phyloP scores from a whole-genome alignment of 305 asterid species.

The Coffea humblotiana region DNA sequence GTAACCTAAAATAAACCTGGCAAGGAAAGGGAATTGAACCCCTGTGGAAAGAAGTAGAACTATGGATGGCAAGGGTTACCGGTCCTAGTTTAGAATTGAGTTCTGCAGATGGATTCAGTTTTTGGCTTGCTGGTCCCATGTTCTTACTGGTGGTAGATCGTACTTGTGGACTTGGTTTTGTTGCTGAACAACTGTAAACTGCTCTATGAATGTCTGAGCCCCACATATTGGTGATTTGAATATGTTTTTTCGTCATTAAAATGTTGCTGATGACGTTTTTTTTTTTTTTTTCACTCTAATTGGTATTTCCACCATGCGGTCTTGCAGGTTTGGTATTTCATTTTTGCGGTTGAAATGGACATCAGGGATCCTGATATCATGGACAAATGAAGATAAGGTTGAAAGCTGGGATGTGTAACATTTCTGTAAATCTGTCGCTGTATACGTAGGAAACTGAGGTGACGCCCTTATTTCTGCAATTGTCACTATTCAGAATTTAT shows the following conservation, averaged over 20 bases:
- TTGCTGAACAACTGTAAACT: background rate
- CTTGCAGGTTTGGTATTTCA: constrained; percentile 16
- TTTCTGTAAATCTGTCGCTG: constrained; percentile 6
- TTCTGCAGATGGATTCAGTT: background rate
- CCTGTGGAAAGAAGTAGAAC: background rate
- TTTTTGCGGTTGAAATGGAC: background rate
- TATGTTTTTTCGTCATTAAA: no score
- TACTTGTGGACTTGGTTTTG: background rate
- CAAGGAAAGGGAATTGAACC: background rate
- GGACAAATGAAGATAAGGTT: constrained; percentile 2
- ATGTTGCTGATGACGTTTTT: background rate
- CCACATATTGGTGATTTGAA: background rate
- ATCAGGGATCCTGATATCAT: background rate
- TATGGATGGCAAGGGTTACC: background rate
- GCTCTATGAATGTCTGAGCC: background rate
- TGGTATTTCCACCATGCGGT: background rate
- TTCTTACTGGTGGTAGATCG: background rate
- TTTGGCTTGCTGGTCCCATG: background rate
- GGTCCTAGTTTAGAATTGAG: background rate
- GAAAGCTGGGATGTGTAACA: background rate
- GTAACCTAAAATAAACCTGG: no score
- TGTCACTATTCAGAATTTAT: background rate
- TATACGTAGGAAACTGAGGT: background rate
- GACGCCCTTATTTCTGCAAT: background rate
- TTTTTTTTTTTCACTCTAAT: background rate